These are phyloP conservation scores for Neurospora africana DNA, from an alignment of 495 filamentous ascomycete genomes.

Conservation along the genomic window DNA sequence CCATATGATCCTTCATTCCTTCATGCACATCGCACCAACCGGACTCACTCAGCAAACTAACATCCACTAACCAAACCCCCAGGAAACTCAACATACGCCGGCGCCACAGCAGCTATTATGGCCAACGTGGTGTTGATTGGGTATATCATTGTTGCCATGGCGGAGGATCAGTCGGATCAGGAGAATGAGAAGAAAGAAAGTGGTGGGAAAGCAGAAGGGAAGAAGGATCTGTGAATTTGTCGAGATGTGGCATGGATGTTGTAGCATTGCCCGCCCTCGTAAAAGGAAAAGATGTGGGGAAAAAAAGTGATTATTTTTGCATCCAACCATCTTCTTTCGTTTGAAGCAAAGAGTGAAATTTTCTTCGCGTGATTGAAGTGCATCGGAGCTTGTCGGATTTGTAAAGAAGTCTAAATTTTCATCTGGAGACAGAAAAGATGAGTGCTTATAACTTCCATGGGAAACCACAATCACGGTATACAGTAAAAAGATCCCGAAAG, in stretches of 20 bases:
- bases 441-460: neutral
- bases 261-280: neutral
- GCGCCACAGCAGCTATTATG: slow-evolving; percentile 71
- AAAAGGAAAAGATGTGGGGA: neutral
- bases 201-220: slow-evolving; percentile 32
- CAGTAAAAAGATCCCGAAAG: neutral
- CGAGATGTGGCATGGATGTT: neutral
- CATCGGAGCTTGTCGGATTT: neutral
- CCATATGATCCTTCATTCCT: neutral
- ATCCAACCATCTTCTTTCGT: neutral
- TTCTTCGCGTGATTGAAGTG: neutral
- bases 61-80: neutral
- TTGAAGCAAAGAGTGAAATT: neutral
- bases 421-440: too few species aligned
- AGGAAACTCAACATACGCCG: slow-evolving; percentile 85
- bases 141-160: slow-evolving; percentile 86
- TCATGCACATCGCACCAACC: neutral
- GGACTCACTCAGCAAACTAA: neutral
- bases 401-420: neutral
- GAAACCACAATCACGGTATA: too few species aligned
- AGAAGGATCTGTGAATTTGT: slow-evolving; percentile 46
- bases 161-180: slow-evolving; percentile 68
- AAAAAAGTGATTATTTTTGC: neutral
- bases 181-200: slow-evolving; percentile 32
- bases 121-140: slow-evolving; percentile 86